These are phyloP conservation scores for Trichosanthes truncata DNA, from an alignment of 306 rosid species.

Conservation along the genomic window DNA sequence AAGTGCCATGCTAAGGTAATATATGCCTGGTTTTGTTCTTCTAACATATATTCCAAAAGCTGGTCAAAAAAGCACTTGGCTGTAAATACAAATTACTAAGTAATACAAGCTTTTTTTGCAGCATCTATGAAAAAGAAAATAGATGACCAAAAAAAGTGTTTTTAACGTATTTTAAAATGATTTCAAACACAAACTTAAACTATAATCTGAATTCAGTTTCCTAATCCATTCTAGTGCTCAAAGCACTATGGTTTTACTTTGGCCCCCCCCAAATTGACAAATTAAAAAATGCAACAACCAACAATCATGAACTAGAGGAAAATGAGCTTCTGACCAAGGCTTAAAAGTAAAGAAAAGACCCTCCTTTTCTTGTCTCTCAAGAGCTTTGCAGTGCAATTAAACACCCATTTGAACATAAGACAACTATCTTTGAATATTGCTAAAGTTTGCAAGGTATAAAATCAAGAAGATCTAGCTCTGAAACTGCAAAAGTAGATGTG, in stretches of 20 bases:
- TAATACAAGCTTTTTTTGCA: neutral
- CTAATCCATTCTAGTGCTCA: neutral
- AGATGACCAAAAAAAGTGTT: neutral
- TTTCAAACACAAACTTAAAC: neutral
- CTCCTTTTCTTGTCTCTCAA: conserved; percentile 2
- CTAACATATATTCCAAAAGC: neutral
- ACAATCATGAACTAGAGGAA: conserved; percentile 25
- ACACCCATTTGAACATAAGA: neutral
- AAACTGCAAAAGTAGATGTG: conserved; percentile 2
- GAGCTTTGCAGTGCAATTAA: neutral
- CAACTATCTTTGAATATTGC: neutral
- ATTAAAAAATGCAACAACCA: neutral
- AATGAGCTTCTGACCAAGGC: neutral
- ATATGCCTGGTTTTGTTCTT: neutral
- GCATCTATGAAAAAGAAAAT: neutral
- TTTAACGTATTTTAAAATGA: neutral
- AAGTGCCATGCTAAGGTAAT: neutral
- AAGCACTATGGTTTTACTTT: conserved; percentile 3
- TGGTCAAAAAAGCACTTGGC: neutral
- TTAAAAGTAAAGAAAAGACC: conserved; percentile 4
- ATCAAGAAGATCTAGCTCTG: neutral
- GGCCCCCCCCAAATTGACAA: conserved; percentile 4
- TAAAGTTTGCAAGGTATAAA: neutral
- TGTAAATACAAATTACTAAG: neutral
- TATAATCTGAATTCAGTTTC: neutral